Evolutionary conservation across 345 rosid genomes (phyloP), one percentile per base, ranked within the genome.

Genomic region (Arabis hirsuta): DNA sequence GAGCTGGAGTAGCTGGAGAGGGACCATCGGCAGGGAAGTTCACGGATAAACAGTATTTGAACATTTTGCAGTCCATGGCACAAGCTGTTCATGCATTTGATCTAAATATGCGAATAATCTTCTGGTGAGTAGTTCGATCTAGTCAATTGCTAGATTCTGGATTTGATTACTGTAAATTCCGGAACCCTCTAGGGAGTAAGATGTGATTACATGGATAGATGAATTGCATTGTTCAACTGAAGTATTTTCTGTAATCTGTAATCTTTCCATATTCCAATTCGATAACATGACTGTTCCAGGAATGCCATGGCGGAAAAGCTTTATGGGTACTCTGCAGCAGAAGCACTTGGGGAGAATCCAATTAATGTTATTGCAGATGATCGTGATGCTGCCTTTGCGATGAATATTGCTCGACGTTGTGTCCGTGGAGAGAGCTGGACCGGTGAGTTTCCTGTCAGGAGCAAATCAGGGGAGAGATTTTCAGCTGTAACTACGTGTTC

Each of bases 61-160:
- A 88, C 72, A 95, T 95, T 19, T 84, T 95, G 78, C 96, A 95
- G 82, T 86, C 91, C 14, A 85, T 95, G 97, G 96, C 96, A 39
- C 99, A 95, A 67, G 79, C 96, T 47, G 93, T 95, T 79, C 96
- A 95, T 75, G 91, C 92, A 61, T 79, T 82, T 63, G 96, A 88
- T 79, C 78, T 79, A 2, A 60, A 67, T 16, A 85, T 84, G 67
- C 88, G 89, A 24, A 78, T 95, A 8, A 83, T 91, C 62, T 91
- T 91, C 69, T 95, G 97, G 99, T 95, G 66, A 84, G 89, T 68
- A 10, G 39, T 53, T 73, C n/a, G 5, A 14, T 44, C 4, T 36
- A 14, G 20, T 39, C 4, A 62, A 31, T 38, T 69, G 51, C 1
- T 72, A 55, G 39, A 36, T 20, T 62, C 3, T 52, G 54, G 61